phyloP scores from a whole-genome alignment of 768 basidiomycete genomes.

The Boletus huronensis region DNA sequence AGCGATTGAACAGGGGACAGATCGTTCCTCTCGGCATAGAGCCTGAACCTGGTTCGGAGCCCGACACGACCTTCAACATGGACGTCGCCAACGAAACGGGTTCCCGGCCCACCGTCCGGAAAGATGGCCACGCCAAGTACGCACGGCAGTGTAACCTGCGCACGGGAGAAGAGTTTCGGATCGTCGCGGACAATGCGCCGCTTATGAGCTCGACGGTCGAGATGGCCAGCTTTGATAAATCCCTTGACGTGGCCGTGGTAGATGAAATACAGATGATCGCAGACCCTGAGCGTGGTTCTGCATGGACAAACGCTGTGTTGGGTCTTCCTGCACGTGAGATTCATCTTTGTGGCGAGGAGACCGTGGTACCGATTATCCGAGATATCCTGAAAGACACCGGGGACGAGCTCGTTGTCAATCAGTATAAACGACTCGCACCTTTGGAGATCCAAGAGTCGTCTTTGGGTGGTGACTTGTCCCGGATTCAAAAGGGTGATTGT shows the following conservation, averaged over 20 bases:
- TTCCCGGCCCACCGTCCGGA: conserved; percentile 27
- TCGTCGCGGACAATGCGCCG: conserved; percentile 53
- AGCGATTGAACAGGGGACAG: conserved; percentile 84
- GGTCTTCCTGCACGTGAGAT: conserved; percentile 75
- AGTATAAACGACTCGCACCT: conserved; percentile 88
- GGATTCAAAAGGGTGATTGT: conserved; percentile 81
- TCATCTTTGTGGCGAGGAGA: conserved; percentile 95
- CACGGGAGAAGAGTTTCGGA: conserved; percentile 87
- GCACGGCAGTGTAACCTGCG: conserved; percentile 76
- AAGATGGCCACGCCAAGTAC: conserved; percentile 44
- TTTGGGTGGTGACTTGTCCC: conserved; percentile 55
- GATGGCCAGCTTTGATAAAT: conserved; percentile 56
- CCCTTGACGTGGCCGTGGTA: conserved; percentile 80
- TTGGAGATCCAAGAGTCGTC: conserved; percentile 65
- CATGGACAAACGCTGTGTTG: conserved; percentile 82
- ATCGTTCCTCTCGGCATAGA: conserved; percentile 72
- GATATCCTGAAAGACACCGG: conserved; percentile 69
- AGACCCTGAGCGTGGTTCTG: conserved; percentile 70
- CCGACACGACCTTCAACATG: conserved; percentile 36
- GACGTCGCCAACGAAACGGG: conserved; percentile 22
- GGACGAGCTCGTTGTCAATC: conserved; percentile 74
- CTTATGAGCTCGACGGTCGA: conserved; percentile 89
- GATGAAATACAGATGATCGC: conserved; percentile 98
- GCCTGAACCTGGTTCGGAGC: conserved; percentile 36
- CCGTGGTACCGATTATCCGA: conserved; percentile 77